Evolutionary conservation across 495 filamentous ascomycete species (phyloP).

Genomic region (Lichenothelia convexa): DNA sequence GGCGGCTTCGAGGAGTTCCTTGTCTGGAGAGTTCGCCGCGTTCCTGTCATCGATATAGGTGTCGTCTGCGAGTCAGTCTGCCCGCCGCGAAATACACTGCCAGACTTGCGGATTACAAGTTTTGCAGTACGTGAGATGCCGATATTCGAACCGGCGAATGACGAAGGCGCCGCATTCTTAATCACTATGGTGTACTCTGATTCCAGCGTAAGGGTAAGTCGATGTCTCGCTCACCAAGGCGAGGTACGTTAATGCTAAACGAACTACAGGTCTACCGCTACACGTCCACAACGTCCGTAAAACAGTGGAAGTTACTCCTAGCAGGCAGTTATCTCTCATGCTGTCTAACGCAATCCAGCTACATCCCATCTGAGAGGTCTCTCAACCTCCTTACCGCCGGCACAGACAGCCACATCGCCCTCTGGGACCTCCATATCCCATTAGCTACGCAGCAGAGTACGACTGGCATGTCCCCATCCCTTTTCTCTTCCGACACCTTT

Average conservation of each 20-base stretch:
- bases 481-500: no score
- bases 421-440: slow-evolving; percentile 30
- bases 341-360: slow-evolving; percentile 53
- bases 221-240: not conserved
- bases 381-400: slow-evolving; percentile 35
- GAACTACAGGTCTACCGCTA: slow-evolving; percentile 40
- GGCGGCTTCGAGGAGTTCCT: slow-evolving; percentile 78
- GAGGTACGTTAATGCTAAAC: slow-evolving; percentile 1
- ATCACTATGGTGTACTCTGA: slow-evolving; percentile 60
- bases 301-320: slow-evolving; percentile 36
- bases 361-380: slow-evolving; percentile 25
- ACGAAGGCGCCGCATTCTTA: slow-evolving; percentile 30
- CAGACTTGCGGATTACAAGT: slow-evolving; percentile 61
- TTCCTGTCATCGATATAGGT: slow-evolving; percentile 36
- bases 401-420: slow-evolving; percentile 41
- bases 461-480: no score
- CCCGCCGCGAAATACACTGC: slow-evolving; percentile 35
- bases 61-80: slow-evolving; percentile 45
- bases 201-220: slow-evolving; percentile 45
- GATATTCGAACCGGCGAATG: slow-evolving; percentile 4
- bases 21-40: slow-evolving; percentile 48
- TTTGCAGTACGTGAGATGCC: slow-evolving; percentile 38
- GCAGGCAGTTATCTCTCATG: slow-evolving; percentile 51
- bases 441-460: not conserved
- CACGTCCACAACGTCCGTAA: slow-evolving; percentile 14